These are phyloP conservation scores for Annona cherimola DNA, from an alignment of 164 flowering plant genomes.

Conservation along the genomic window DNA sequence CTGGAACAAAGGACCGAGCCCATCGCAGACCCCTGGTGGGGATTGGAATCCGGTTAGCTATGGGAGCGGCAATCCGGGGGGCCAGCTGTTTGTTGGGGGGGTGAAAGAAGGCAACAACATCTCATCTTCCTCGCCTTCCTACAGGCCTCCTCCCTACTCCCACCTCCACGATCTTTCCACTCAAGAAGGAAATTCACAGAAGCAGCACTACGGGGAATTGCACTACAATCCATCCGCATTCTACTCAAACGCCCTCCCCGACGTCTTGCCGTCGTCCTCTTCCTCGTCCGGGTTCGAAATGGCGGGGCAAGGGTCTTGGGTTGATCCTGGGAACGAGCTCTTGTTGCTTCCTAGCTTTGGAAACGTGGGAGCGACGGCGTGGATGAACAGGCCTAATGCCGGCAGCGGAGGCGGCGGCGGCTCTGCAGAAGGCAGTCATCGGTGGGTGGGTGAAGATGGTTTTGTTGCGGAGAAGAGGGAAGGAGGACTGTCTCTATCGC, in stretches of 20 bases:
- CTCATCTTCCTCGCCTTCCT: slow-evolving; percentile 13
- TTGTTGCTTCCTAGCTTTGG: slow-evolving; percentile 30
- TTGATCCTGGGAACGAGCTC: slow-evolving; percentile 27
- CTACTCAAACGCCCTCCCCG: slow-evolving; percentile 32
- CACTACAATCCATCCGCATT: slow-evolving; percentile 17
- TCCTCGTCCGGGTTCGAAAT: slow-evolving; percentile 24
- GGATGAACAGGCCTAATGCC: slow-evolving; percentile 15
- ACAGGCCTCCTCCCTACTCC: slow-evolving; percentile 24
- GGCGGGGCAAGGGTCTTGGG: slow-evolving; percentile 24
- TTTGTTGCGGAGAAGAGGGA: slow-evolving; percentile 11
- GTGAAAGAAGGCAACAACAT: slow-evolving; percentile 13
- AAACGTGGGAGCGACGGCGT: slow-evolving; percentile 9
- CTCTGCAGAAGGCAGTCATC: slow-evolving; percentile 18
- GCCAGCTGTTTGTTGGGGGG: slow-evolving; percentile 19
- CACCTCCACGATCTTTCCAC: slow-evolving; percentile 25
- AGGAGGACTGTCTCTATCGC: slow-evolving; percentile 34
- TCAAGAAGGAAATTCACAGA: slow-evolving; percentile 24
- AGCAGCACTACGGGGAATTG: slow-evolving; percentile 24
- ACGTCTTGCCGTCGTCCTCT: slow-evolving; percentile 24
- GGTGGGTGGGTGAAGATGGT: slow-evolving; percentile 27
- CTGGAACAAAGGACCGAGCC: slow-evolving; percentile 33
- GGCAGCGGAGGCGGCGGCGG: not conserved
- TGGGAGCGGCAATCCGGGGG: slow-evolving; percentile 22
- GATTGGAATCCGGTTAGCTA: slow-evolving; percentile 32
- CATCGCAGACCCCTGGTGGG: slow-evolving; percentile 20